Conservation (phyloP, 2,329 filamentous ascomycete species). For the Fusarium sp. region DNA sequence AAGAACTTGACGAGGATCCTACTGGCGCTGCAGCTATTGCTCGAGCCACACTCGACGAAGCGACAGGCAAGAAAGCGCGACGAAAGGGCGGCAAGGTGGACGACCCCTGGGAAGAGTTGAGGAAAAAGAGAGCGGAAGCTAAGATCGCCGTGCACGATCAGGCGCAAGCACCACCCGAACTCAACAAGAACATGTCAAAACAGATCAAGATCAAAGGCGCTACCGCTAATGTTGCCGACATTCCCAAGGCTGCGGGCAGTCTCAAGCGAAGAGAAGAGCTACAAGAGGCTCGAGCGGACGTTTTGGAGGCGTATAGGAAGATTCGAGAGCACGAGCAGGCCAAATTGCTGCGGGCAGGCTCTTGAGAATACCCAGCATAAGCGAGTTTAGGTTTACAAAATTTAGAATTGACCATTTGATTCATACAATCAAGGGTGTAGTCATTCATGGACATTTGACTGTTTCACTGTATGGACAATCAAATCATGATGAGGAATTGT, state of each 20-base stretch:
- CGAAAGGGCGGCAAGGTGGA: constrained; percentile 66
- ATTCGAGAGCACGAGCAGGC: constrained; percentile 55
- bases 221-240: constrained; percentile 52
- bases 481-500: background rate
- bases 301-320: constrained; percentile 56
- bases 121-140: constrained; percentile 71
- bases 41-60: constrained; percentile 55
- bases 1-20: constrained; percentile 70
- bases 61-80: constrained; percentile 56
- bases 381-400: constrained; percentile 1
- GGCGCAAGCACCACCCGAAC: constrained; percentile 79
- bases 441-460: background rate
- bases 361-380: constrained; percentile 17
- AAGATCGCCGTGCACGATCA: constrained; percentile 68
- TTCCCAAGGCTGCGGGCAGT: constrained; percentile 56
- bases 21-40: constrained; percentile 62
- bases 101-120: constrained; percentile 83
- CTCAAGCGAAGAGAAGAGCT: constrained; percentile 56
- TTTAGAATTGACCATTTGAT: background rate
- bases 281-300: constrained; percentile 52
- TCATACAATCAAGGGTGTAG: background rate
- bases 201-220: constrained; percentile 53
- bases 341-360: constrained; percentile 43
- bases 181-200: constrained; percentile 63
- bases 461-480: background rate